phyloP scores from a whole-genome alignment of 164 flowering plant genomes.

The Chloranthus sessilifolius region DNA sequence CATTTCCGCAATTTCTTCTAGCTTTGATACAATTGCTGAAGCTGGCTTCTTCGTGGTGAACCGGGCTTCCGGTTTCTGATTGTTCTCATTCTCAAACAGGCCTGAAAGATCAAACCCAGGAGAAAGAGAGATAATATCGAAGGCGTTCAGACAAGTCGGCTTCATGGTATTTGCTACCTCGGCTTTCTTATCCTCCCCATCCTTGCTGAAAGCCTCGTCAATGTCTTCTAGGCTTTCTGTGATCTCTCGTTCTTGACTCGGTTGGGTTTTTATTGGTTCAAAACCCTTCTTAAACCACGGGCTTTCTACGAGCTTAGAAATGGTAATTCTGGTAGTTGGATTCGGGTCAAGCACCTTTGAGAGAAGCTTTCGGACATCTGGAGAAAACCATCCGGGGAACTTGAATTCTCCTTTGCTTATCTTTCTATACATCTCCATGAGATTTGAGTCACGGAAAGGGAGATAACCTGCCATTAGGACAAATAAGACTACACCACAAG shows the following conservation, averaged over 20 bases:
- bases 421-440: constrained; percentile 41
- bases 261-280: constrained; percentile 8
- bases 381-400: constrained; percentile 31
- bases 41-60: constrained; percentile 31
- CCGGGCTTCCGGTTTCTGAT: constrained; percentile 18
- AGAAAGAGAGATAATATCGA: constrained; percentile 44
- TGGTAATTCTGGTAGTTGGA: constrained; percentile 22
- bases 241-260: neutral
- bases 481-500: constrained; percentile 34
- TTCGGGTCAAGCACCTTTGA: constrained; percentile 27
- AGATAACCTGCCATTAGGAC: constrained; percentile 36
- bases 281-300: constrained; percentile 31
- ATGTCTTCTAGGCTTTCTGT: constrained; percentile 1
- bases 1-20: constrained; percentile 34
- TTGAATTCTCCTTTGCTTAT: constrained; percentile 28
- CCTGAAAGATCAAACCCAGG: constrained; percentile 40
- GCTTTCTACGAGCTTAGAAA: constrained; percentile 25
- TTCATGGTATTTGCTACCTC: constrained; percentile 15
- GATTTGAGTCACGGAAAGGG: constrained; percentile 31
- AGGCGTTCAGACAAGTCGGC: constrained; percentile 36
- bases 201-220: constrained; percentile 10
- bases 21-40: constrained; percentile 36
- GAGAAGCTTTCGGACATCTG: constrained; percentile 29
- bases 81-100: constrained; percentile 26
- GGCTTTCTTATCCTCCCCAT: neutral